Percentiles rank a stretch among this genome's conserved stretches.
Evolutionary conservation across 2,329 filamentous ascomycete species (phyloP).

Genomic region (Pseudophaeomoniella oleicola): DNA sequence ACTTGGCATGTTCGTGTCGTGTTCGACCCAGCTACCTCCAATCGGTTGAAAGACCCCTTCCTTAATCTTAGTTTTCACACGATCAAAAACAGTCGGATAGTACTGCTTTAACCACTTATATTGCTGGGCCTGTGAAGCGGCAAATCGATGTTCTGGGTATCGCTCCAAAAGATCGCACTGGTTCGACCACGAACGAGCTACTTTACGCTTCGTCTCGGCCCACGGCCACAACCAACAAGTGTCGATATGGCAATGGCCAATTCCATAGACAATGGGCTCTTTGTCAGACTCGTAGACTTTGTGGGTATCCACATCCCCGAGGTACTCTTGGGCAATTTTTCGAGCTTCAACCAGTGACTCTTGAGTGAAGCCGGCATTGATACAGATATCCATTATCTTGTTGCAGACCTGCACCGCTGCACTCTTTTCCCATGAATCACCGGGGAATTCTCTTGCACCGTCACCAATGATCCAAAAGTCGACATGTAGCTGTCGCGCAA

Average conservation of each 20-base stretch:
- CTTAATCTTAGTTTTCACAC: slow-evolving; percentile 82
- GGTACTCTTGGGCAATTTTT: slow-evolving; percentile 67
- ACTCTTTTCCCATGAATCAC: slow-evolving; percentile 78
- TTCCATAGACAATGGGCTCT: slow-evolving; percentile 66
- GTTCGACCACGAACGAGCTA: slow-evolving; percentile 89
- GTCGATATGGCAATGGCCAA: slow-evolving; percentile 96
- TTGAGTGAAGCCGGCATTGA: slow-evolving; percentile 56
- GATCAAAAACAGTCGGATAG: slow-evolving; percentile 78
- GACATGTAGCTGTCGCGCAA: slow-evolving; percentile 68
- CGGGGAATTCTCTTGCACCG: slow-evolving; percentile 79
- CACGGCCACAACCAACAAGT: slow-evolving; percentile 98
- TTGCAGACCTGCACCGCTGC: slow-evolving; percentile 72
- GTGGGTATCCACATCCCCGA: slow-evolving; percentile 70
- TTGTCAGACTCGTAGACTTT: slow-evolving; percentile 69
- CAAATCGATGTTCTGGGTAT: slow-evolving; percentile 87
- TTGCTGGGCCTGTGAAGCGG: slow-evolving; percentile 87
- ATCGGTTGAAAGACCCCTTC: slow-evolving; percentile 87
- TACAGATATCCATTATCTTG: slow-evolving; percentile 79
- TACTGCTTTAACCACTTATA: slow-evolving; percentile 92
- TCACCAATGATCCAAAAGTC: slow-evolving; percentile 95
- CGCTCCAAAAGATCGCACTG: slow-evolving; percentile 91
- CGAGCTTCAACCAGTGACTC: slow-evolving; percentile 67
- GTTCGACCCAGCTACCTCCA: slow-evolving; percentile 96
- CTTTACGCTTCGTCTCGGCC: slow-evolving; percentile 93
- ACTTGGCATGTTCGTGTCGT: slow-evolving; percentile 94